Percentiles rank a stretch among this genome's conserved stretches.
These are phyloP conservation scores for Anthostomella pinea DNA, from an alignment of 2,329 filamentous ascomycete species.

Conservation along the genomic window DNA sequence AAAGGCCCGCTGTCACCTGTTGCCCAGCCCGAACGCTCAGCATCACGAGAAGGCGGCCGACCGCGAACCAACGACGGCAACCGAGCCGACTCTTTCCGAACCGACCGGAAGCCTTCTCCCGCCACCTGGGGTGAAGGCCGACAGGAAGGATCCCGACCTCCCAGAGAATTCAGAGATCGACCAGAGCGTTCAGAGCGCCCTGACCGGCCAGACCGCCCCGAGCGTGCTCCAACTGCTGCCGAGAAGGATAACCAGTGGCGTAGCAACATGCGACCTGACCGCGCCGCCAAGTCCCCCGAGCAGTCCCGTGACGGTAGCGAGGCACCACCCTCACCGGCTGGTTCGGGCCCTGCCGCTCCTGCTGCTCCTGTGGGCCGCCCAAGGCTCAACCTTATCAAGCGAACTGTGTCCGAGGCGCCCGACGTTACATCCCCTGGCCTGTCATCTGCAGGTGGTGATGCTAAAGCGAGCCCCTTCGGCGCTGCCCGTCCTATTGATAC, in stretches of 20 bases:
- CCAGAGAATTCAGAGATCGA: slow-evolving; percentile 72
- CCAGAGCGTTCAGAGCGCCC: slow-evolving; percentile 70
- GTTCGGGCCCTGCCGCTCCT: slow-evolving; percentile 43
- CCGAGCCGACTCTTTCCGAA: slow-evolving; percentile 56
- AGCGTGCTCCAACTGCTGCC: slow-evolving; percentile 71
- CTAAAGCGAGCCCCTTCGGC: slow-evolving; percentile 91
- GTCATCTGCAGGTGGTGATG: slow-evolving; percentile 51
- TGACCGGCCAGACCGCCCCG: slow-evolving; percentile 67
- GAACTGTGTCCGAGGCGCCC: slow-evolving; percentile 76
- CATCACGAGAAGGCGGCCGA: slow-evolving; percentile 54
- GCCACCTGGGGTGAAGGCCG: slow-evolving; percentile 73
- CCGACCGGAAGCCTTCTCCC: slow-evolving; percentile 65
- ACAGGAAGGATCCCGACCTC: slow-evolving; percentile 75
- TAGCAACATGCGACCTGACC: slow-evolving; percentile 83
- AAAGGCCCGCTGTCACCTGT: slow-evolving; percentile 83
- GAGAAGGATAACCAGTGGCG: slow-evolving; percentile 95
- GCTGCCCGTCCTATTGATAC: slow-evolving; percentile 94
- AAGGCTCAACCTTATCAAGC: slow-evolving; percentile 83
- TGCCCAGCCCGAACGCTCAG: slow-evolving; percentile 49
- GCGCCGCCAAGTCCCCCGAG: slow-evolving; percentile 58
- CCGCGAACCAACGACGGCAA: slow-evolving; percentile 56
- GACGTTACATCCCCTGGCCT: slow-evolving; percentile 51
- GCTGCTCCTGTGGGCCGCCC: slow-evolving; percentile 66
- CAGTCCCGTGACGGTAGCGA: slow-evolving; percentile 71
- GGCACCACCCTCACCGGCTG: slow-evolving; percentile 69